phyloP scores from a whole-genome alignment of 2,329 filamentous ascomycete genomes.

The Fusarium keratoplasticum region DNA sequence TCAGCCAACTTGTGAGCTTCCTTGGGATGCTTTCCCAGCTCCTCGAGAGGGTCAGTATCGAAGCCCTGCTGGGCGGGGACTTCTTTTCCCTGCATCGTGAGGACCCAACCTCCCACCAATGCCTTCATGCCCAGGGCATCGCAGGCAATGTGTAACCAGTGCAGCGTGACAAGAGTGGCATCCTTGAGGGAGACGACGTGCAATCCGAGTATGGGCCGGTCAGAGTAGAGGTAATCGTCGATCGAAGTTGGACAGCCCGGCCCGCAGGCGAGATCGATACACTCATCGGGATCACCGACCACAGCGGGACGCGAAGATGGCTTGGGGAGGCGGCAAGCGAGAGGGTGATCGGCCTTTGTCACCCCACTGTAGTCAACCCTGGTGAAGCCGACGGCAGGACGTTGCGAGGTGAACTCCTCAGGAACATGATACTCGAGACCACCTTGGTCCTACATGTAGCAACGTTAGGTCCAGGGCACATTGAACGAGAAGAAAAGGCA shows the following conservation, averaged over 20 bases:
- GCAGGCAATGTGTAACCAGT: neutral
- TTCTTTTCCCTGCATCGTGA: neutral
- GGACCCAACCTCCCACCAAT: neutral
- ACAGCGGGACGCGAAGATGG: neutral
- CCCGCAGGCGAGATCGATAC: neutral
- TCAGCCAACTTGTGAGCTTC: neutral
- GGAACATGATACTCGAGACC: conserved; percentile 10
- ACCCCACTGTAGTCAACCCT: conserved; percentile 9
- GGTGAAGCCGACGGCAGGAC: conserved; percentile 12
- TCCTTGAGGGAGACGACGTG: neutral
- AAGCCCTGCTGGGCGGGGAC: neutral
- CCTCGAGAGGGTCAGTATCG: neutral
- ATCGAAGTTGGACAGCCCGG: conserved; percentile 6
- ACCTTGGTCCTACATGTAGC: neutral
- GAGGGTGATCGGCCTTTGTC: conserved; percentile 4
- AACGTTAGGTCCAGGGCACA: neutral
- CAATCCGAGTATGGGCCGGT: neutral
- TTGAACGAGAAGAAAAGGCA: neutral
- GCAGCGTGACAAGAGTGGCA: neutral
- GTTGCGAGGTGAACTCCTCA: neutral
- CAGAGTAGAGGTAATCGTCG: neutral
- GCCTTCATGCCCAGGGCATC: neutral
- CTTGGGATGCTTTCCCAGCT: conserved; percentile 6
- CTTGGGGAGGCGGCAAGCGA: conserved; percentile 12
- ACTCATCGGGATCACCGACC: neutral